Evolutionary conservation across 2,329 filamentous ascomycete species (phyloP), one percentile per base, ranked within the genome.

Genomic region (Phaeosphaeriaceae sp.): DNA sequence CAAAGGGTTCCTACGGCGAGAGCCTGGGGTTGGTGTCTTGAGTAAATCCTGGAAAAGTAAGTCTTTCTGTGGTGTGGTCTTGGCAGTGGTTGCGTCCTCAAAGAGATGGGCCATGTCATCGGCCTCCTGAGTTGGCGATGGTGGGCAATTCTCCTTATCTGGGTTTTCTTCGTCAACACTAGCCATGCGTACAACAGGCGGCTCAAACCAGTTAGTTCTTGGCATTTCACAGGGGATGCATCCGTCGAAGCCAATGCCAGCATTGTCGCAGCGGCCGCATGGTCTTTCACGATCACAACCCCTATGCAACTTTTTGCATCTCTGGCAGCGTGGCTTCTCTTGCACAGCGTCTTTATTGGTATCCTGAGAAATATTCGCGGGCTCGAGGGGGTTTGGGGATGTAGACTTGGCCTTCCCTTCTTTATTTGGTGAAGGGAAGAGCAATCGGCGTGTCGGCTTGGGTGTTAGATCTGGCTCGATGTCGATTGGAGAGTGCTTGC

Each of bases 381-480:
- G 46, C 8, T 50, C 47, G 15, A 45, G 35, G 11, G 46, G 57
- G 42, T 28, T 72, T 68, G 87, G 83, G 40, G 82, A 81, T 2
- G 90, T 77, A 17, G 83, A 81, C 66, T 85, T 90, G 1, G 81
- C 75, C 37, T 83, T 78, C 29, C 81, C 83, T 23, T 85, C 82
- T 57, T 87, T 88, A 35, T 86, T 81, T 2, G 89, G 89, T 0
- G 88, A 92, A 1, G 90, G 88, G 64, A 94, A 94, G 1, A 94
- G 78, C 2, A 92, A 73, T 49, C 90, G 81, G 52, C 88, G 81
- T 0, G 88, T 92, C 17, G 83, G 80, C 63, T 79, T 84, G 2
- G 83, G 83, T 3, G 83, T 85, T 12, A 83, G 66, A 42, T 79
- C 77, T 21, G 64, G 57, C 41, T 78, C 78, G 29, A 81, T 67